These are phyloP conservation scores for Actinidia arguta DNA, from an alignment of 179 eudicot species.

Conservation along the genomic window DNA sequence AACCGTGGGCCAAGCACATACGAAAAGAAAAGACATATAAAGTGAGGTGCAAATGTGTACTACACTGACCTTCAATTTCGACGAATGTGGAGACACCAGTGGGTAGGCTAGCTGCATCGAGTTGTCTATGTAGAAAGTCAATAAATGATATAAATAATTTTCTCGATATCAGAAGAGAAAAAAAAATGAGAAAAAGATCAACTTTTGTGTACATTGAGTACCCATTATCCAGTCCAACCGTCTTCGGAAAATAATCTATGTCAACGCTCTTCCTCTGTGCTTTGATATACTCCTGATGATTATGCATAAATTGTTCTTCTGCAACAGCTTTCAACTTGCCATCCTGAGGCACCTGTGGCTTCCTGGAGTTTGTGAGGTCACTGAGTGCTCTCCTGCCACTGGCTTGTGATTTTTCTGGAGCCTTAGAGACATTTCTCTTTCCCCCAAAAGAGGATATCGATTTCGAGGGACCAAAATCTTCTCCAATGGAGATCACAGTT, in stretches of 20 bases:
- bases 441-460: constrained; percentile 23
- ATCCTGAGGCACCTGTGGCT: constrained; percentile 35
- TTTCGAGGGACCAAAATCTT: constrained; percentile 32
- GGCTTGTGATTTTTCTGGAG: constrained; percentile 33
- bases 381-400: constrained; percentile 65
- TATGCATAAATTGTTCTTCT: constrained; percentile 62
- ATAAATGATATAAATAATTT: neutral
- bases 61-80: constrained; percentile 30
- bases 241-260: constrained; percentile 50
- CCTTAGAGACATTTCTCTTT: constrained; percentile 33
- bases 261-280: constrained; percentile 47
- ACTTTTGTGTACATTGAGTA: constrained; percentile 34
- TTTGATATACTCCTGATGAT: constrained; percentile 63
- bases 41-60: neutral
- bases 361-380: constrained; percentile 65
- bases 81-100: constrained; percentile 9
- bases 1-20: neutral
- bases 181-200: neutral
- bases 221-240: constrained; percentile 53
- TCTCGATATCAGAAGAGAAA: neutral
- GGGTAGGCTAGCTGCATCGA: constrained; percentile 23
- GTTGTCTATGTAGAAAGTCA: constrained; percentile 22
- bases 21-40: neutral
- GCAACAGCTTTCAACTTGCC: constrained; percentile 39
- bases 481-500: constrained; percentile 37